Conservation (phyloP, 306 rosid species). For the Dalbergia oliveri region DNA sequence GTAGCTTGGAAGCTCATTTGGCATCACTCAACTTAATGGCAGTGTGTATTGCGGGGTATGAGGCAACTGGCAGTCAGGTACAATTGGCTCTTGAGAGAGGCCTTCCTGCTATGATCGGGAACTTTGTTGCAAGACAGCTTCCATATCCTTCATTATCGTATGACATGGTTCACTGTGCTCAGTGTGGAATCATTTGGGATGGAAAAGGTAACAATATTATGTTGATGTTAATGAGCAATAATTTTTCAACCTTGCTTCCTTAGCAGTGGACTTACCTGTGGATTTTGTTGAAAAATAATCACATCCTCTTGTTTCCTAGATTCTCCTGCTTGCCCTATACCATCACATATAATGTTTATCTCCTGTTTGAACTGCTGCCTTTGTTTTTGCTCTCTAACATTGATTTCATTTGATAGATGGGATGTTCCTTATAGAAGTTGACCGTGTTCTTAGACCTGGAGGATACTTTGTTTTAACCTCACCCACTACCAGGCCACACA, state of each 20-base stretch:
- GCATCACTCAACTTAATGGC: slow-evolving; percentile 72
- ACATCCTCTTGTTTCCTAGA: slow-evolving; percentile 25
- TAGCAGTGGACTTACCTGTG: slow-evolving; percentile 13
- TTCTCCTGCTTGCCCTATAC: background rate
- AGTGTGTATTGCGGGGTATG: slow-evolving; percentile 80
- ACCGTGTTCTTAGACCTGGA: slow-evolving; percentile 89
- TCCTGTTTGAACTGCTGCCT: slow-evolving; percentile 24
- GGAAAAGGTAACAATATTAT: slow-evolving; percentile 62
- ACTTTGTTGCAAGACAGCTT: slow-evolving; percentile 73
- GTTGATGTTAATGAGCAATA: slow-evolving; percentile 4
- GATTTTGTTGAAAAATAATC: background rate
- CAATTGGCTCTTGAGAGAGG: slow-evolving; percentile 95
- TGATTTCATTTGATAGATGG: slow-evolving; percentile 64
- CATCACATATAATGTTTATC: background rate
- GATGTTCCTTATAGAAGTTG: slow-evolving; percentile 75
- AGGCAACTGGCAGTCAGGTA: slow-evolving; percentile 94
- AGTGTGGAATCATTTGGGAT: slow-evolving; percentile 82
- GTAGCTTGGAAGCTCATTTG: slow-evolving; percentile 92
- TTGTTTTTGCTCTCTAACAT: slow-evolving; percentile 34
- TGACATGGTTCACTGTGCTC: slow-evolving; percentile 94
- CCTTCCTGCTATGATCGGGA: slow-evolving; percentile 86
- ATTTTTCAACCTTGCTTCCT: slow-evolving; percentile 30
- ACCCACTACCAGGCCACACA: slow-evolving; percentile 60
- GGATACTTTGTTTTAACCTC: slow-evolving; percentile 92
- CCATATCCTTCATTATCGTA: slow-evolving; percentile 84